Evolutionary conservation across 2,329 filamentous ascomycete genomes (phyloP).

Genomic region (Zasmidium citrigriseum): DNA sequence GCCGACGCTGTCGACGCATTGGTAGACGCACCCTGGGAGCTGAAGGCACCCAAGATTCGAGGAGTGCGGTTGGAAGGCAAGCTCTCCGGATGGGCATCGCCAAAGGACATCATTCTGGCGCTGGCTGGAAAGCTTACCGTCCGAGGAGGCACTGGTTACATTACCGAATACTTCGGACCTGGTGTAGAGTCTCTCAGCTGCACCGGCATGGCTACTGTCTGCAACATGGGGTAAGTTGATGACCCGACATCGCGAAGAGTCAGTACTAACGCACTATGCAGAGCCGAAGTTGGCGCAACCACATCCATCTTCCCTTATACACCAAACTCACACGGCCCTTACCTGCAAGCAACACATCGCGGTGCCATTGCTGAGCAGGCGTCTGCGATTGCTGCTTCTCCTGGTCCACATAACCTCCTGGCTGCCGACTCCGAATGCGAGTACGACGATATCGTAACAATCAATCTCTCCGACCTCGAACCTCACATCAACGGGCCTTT

Average conservation of each 20-base stretch:
- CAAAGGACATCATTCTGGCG: conserved; percentile 92
- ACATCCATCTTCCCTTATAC: conserved; percentile 96
- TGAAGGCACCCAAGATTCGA: conserved; percentile 89
- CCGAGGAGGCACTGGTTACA: conserved; percentile 82
- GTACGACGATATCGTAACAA: conserved; percentile 89
- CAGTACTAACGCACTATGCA: too few species aligned
- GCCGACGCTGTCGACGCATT: conserved; percentile 96
- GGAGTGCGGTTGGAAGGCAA: conserved; percentile 82
- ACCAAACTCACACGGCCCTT: conserved; percentile 73
- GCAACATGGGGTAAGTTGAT: conserved; percentile 78
- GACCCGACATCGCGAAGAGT: too few species aligned
- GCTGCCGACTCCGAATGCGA: conserved; percentile 76
- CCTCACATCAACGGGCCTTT: conserved; percentile 64
- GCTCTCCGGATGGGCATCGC: conserved; percentile 86
- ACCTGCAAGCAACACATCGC: conserved; percentile 82
- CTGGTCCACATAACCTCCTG: conserved; percentile 65
- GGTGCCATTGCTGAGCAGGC: conserved; percentile 69
- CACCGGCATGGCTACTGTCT: conserved; percentile 90
- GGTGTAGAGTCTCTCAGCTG: conserved; percentile 86
- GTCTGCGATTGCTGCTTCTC: conserved; percentile 59
- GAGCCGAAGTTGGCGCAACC: conserved; percentile 83
- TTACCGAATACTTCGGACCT: conserved; percentile 76
- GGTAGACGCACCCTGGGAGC: conserved; percentile 94
- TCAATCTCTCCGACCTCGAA: conserved; percentile 77
- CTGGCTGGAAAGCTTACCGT: conserved; percentile 90